Conservation (phyloP, 768 basidiomycete genomes). For the Leccinellum luteum region DNA sequence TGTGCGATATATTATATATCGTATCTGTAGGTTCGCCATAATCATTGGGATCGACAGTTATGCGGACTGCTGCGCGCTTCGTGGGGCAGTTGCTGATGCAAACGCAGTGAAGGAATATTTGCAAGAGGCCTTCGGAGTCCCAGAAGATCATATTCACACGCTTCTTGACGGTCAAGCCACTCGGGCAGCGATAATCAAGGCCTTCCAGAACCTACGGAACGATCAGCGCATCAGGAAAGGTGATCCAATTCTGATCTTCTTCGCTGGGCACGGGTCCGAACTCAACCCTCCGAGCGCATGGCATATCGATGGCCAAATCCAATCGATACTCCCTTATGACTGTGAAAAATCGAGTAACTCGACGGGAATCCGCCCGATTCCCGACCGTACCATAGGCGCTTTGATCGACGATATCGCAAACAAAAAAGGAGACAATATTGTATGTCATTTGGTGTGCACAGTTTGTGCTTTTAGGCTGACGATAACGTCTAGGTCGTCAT, state of each 20-base stretch:
- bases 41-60: constrained; percentile 46
- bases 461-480: neutral
- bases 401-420: constrained; percentile 37
- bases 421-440: constrained; percentile 43
- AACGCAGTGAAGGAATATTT: constrained; percentile 37
- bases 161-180: constrained; percentile 39
- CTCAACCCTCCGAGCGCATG: constrained; percentile 29
- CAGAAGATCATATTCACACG: constrained; percentile 33
- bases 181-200: constrained; percentile 33
- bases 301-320: constrained; percentile 19
- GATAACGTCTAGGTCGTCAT: constrained; percentile 37
- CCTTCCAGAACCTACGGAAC: constrained; percentile 18
- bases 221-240: constrained; percentile 26
- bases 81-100: constrained; percentile 40
- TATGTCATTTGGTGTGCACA: constrained; percentile 16
- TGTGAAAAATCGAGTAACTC: constrained; percentile 12
- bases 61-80: constrained; percentile 25
- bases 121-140: constrained; percentile 26
- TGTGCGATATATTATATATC: neutral
- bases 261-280: constrained; percentile 43
- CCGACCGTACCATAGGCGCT: constrained; percentile 41
- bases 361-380: constrained; percentile 32
- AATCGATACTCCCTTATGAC: constrained; percentile 35
- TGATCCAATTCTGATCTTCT: constrained; percentile 42
- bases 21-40: constrained; percentile 30